Conservation (phyloP, 352 stramenopile species). For the Pythium volutum region DNA sequence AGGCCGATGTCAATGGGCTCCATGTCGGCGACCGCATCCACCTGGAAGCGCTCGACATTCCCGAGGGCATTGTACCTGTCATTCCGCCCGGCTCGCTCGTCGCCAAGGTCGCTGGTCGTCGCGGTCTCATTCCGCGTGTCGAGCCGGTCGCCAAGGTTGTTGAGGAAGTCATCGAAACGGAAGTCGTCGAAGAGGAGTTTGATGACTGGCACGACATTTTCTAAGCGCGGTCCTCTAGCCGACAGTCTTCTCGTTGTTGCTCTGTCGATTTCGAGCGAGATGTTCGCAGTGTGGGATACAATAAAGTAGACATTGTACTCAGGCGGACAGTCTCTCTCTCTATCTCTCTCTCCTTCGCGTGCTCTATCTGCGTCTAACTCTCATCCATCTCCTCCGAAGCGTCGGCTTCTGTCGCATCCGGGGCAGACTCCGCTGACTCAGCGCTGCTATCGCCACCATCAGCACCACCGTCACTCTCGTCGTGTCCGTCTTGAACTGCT, state of each 20-base stretch:
- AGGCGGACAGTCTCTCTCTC: neutral
- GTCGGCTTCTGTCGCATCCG: neutral
- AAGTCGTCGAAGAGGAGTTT: slow-evolving; percentile 76
- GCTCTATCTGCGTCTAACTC: slow-evolving; percentile 10
- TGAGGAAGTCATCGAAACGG: slow-evolving; percentile 66
- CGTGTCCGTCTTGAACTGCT: neutral
- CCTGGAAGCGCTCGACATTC: slow-evolving; percentile 72
- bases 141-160: slow-evolving; percentile 60
- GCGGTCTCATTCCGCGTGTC: slow-evolving; percentile 74
- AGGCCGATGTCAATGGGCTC: slow-evolving; percentile 85
- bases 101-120: slow-evolving; percentile 83
- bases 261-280: neutral
- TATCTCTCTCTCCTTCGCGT: slow-evolving; percentile 17
- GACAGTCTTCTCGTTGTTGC: neutral
- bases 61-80: slow-evolving; percentile 67
- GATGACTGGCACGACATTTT: slow-evolving; percentile 89
- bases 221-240: slow-evolving; percentile 34
- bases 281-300: neutral
- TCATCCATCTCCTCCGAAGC: slow-evolving; percentile 15
- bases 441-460: slow-evolving; percentile 2
- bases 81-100: slow-evolving; percentile 65
- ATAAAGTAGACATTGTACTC: slow-evolving; percentile 27
- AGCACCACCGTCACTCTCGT: neutral
- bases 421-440: neutral
- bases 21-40: slow-evolving; percentile 84